Evolutionary conservation across 164 flowering plant species (phyloP), one percentile per base, ranked within the genome.

Genomic region (Buxus sempervirens): DNA sequence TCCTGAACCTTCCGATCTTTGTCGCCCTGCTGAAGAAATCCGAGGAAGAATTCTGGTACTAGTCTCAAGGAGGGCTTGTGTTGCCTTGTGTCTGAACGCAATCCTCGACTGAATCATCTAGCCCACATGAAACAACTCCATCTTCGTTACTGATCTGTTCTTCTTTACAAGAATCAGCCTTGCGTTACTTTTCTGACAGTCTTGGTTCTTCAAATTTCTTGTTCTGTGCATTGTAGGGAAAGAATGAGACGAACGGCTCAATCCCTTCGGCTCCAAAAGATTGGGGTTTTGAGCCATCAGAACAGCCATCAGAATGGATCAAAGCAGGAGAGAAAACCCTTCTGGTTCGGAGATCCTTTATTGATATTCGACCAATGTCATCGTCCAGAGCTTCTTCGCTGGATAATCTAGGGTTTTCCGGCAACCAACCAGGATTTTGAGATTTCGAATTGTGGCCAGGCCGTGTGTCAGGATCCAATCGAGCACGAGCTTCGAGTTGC

Each of bases 301-400:
- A 54, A 63, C 54, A 54, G 74, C 63, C 58, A 15, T 62, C 70
- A 14, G 54, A 60, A 36, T 32, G 10, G 27, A 41, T 18, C 5
- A 74, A 56, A 51, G 67, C 19, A 0, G 75, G 79, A 9, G 88
- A 78, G 70, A 82, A 84, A 54, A 86, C 79, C 55, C 90, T 72
- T 49, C 78, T 57, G 1, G 74, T 49, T 24, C 85, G 82, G n/a
- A 86, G 86, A 74, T 86, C 87, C 65, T 79, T 83, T 42, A 83
- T 62, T 7, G 68, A 58, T 18, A 18, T 20, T 42, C 23, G 68
- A 36, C 69, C 49, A 2, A 65, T 22, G 19, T 61, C 61, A 14
- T 15, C 51, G 20, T n/a, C 62, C 13, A 24, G 1, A 8, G 57
- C 13, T 18, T 67, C 73, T 45, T 22, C 59, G 22, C 16, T 19